Conservation (phyloP, 2,329 filamentous ascomycete species). For the Colletotrichum sansevieriae region DNA sequence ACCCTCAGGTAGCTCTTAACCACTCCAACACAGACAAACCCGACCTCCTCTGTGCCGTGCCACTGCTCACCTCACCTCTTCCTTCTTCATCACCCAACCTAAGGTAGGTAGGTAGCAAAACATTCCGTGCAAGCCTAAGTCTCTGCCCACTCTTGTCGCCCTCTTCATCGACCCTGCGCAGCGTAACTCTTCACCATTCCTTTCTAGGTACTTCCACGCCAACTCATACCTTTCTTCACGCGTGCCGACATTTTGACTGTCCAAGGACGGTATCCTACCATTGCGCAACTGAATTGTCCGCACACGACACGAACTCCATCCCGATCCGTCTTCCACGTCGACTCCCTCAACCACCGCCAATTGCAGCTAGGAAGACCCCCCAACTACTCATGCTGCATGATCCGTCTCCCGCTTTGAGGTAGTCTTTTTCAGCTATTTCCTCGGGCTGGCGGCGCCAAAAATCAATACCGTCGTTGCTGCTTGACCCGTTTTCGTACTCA, state of each 20-base stretch:
- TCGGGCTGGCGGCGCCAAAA: slow-evolving; percentile 12
- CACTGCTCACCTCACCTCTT: background rate
- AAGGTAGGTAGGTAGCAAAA: too few relatives aligned
- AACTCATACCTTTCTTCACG: slow-evolving; percentile 8
- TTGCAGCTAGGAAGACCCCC: slow-evolving; percentile 25
- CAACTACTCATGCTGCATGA: slow-evolving; percentile 25
- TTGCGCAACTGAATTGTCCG: background rate
- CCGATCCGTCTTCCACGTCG: slow-evolving; percentile 29
- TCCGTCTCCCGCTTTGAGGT: slow-evolving; percentile 31
- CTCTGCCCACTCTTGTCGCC: slow-evolving; percentile 15
- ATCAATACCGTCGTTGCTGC: slow-evolving; percentile 3
- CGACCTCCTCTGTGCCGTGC: slow-evolving; percentile 16
- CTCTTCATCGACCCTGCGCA: slow-evolving; percentile 5
- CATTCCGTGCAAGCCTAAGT: background rate
- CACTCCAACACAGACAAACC: slow-evolving; percentile 23
- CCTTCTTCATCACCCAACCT: background rate
- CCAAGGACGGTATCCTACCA: background rate
- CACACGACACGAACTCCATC: slow-evolving; percentile 20
- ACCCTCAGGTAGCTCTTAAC: slow-evolving; percentile 12
- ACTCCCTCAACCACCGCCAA: slow-evolving; percentile 5
- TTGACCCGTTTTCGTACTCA: slow-evolving; percentile 20
- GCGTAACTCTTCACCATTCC: slow-evolving; percentile 5
- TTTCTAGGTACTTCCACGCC: slow-evolving; percentile 13
- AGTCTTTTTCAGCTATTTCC: slow-evolving; percentile 18
- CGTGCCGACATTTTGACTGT: background rate